phyloP scores from a whole-genome alignment of 352 stramenopile genomes.

The Globisporangium abappressorium region DNA sequence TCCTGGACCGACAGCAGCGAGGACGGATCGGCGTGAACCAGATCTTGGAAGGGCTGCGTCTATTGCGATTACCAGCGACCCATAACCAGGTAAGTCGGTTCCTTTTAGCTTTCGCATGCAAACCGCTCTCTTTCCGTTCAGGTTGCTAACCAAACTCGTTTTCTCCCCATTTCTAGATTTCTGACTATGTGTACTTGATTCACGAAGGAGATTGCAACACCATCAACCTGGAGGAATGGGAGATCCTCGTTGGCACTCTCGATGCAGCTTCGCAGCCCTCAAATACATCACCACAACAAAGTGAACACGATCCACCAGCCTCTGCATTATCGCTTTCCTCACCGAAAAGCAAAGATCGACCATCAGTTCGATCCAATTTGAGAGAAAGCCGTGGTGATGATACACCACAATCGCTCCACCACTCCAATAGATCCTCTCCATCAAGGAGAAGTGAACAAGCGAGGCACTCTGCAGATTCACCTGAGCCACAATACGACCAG shows the following conservation, averaged over 20 bases:
- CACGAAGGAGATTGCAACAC: conserved; percentile 52
- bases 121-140: neutral
- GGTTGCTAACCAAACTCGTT: neutral
- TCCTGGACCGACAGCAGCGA: conserved; percentile 46
- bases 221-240: conserved; percentile 64
- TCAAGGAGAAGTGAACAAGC: neutral
- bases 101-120: neutral
- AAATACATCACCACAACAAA: neutral
- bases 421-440: conserved; percentile 1
- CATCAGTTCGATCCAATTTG: neutral
- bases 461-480: neutral
- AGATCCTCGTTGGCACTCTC: conserved; percentile 61
- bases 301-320: neutral
- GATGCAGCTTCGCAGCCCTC: conserved; percentile 52
- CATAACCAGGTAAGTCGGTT: conserved; percentile 51
- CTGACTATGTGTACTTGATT: conserved; percentile 74
- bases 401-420: conserved; percentile 3
- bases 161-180: conserved; percentile 32
- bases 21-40: conserved; percentile 50
- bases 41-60: conserved; percentile 49
- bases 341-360: neutral
- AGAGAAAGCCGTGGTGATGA: conserved; percentile 4
- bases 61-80: conserved; percentile 52
- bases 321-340: neutral
- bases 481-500: neutral